phyloP scores from a whole-genome alignment of 805 yeast genomes.

The Suhomyces vadensis region DNA sequence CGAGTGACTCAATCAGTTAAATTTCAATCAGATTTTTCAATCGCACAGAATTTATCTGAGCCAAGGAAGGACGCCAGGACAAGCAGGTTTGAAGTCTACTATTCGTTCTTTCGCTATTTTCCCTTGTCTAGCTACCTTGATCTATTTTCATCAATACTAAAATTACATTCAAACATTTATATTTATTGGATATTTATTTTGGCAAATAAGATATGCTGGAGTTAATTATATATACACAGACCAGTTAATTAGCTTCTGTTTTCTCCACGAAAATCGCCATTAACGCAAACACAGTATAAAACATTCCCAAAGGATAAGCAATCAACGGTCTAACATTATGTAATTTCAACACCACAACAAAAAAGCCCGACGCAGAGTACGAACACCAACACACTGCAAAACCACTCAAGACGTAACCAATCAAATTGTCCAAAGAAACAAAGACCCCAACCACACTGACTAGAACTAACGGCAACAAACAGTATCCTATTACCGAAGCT shows the following conservation, averaged over 20 bases:
- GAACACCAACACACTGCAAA: conserved; percentile 87
- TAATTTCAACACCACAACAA: conserved; percentile 79
- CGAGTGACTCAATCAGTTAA: no score
- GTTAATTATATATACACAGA: background rate
- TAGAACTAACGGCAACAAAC: conserved; percentile 84
- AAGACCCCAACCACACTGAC: conserved; percentile 72
- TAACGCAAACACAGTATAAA: conserved; percentile 90
- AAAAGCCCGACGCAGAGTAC: conserved; percentile 88
- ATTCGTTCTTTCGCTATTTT: no score
- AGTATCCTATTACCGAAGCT: conserved; percentile 91
- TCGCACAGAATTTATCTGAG: background rate
- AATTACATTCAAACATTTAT: no score
- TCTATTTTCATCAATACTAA: no score
- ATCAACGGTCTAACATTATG: conserved; percentile 85
- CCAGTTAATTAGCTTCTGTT: conserved; percentile 7
- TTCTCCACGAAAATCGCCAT: conserved; percentile 84
- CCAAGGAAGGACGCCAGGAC: no score
- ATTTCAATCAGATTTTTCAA: background rate
- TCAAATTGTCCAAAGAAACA: conserved; percentile 62
- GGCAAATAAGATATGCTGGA: background rate
- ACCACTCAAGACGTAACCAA: conserved; percentile 71
- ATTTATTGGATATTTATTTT: no score
- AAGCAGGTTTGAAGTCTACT: no score
- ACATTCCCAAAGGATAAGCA: conserved; percentile 90
- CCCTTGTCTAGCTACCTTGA: no score